Evolutionary conservation across 2,329 filamentous ascomycete species (phyloP), one percentile per base, ranked within the genome.

Genomic region (Fusarium odoratissimum): DNA sequence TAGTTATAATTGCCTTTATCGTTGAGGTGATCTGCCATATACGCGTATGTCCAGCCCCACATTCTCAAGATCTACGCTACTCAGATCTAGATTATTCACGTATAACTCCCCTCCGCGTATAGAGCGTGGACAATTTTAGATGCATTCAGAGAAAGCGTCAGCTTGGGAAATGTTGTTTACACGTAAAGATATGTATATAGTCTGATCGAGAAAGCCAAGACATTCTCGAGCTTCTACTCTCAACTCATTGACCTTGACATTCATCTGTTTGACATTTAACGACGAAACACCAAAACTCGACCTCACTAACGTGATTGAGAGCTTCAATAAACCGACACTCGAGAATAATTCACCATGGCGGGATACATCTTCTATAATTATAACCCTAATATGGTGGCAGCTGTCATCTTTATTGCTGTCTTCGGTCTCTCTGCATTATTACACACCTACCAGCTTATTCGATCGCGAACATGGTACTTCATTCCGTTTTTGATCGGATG

Each of bases 401-500:
- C 86, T 7, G 79, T 82, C 17, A 73, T 84, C 19, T 86, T 86
- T 54, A 77, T 82, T 17, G 76, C 79, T 8, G 58, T 87, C 23
- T 85, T 87, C 71, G 76, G 77, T 3, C 12, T 73, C 25, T 80
- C 85, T 9, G 81, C 83, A 1, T 42, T 79, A 1, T 59, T 83
- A 1, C 86, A 87, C 72, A 61, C 76, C 8, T 83, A 77, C 28
- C 84, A 85, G 57, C 72, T 87, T 38, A 30, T 82, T 30, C 77
- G 78, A 25, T 78, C 80, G 6, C 79, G 83, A 58, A 85, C 85
- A 13, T 88, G 86, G 85, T 89, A 86, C 75, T 85, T 87, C 72
- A 84, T 86, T 6, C 85, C 87, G 0, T 85, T 89, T 44, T 72
- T 86, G 7, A 79, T 89, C 30, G 87, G 88, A n/a, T 86, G 86